Evolutionary conservation across 176 grass and related monocot species (phyloP), one percentile per base, ranked within the genome.

Genomic region (Musa schizocarpa): DNA sequence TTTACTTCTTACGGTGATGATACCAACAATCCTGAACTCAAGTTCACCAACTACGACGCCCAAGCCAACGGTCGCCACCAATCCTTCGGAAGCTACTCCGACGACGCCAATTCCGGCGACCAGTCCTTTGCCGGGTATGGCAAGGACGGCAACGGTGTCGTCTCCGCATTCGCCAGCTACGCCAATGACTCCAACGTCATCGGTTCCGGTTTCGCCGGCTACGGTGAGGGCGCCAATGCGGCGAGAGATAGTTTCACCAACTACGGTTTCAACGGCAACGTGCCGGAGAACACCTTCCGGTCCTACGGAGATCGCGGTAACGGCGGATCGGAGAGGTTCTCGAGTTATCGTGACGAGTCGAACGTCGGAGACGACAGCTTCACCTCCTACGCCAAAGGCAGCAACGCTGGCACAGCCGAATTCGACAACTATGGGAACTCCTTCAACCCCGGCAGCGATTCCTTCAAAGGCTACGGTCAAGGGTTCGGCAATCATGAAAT

Each of bases 1-100:
- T 74, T 74, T 52, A 2, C 51, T 21, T 13, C 52, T 20, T 55
- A 74, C 50, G 71, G 2, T 22, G 52, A 9, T 0, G 52, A 13
- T 2, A 16, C 52, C 52, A 74, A 74, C 21, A 1, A 0, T 2
- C 71, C 71, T 9, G 6, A 55, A 1, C 51, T 55, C 50, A 74
- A 27, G 71, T 74, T 74, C 52, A 74, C 11, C 52, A 74, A 74
- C 52, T 74, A 74, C 23, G 52, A 74, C 0, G 71, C 71, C 20
- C 3, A 1, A 20, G 50, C 71, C n/a, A 54, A 54, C 51, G 51
- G 50, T 11, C 50, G 71, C 51, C 9, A 16, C 0, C 71, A 54
- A 20, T 54, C 71, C 20, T 73, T 73, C 1, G 9, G 4, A 23
- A 27, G 3, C 8, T 74, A 55, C 20, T 55, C 71, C 4, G 21